phyloP scores from a whole-genome alignment of 768 basidiomycete species.

The Nidula microcarpa region DNA sequence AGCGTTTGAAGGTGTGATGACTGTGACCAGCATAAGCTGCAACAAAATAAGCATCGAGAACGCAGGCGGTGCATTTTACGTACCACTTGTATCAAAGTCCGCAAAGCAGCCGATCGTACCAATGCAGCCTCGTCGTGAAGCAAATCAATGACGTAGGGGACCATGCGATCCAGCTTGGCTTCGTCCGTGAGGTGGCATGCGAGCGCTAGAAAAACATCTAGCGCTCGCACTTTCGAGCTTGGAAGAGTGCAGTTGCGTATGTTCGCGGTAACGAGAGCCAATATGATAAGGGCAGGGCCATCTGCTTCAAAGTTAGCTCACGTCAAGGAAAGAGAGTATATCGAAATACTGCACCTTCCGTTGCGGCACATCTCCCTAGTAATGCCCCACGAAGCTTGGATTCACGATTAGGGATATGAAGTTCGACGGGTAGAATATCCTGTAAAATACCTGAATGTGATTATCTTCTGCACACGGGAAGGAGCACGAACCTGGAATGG shows the following conservation, averaged over 20 bases:
- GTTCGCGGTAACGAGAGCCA: slow-evolving; percentile 85
- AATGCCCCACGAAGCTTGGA: slow-evolving; percentile 45
- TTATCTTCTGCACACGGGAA: not conserved
- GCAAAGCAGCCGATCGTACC: slow-evolving; percentile 77
- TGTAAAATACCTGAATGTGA: slow-evolving; percentile 18
- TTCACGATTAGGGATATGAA: slow-evolving; percentile 71
- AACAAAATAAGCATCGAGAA: not conserved
- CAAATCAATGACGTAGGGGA: slow-evolving; percentile 89
- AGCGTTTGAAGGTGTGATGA: slow-evolving; percentile 78
- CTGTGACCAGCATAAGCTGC: slow-evolving; percentile 55
- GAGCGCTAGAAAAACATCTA: slow-evolving; percentile 86
- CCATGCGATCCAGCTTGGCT: slow-evolving; percentile 88
- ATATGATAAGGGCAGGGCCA: slow-evolving; percentile 84
- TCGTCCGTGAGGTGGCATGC: slow-evolving; percentile 86
- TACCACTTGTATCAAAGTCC: slow-evolving; percentile 82
- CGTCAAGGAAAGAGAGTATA: not conserved
- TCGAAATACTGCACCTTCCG: slow-evolving; percentile 46
- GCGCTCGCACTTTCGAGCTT: slow-evolving; percentile 77
- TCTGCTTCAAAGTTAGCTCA: slow-evolving; percentile 40
- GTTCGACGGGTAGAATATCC: slow-evolving; percentile 77
- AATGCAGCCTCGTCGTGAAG: slow-evolving; percentile 80
- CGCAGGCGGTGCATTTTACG: slow-evolving; percentile 22
- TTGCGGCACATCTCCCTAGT: slow-evolving; percentile 48
- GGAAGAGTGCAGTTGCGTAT: slow-evolving; percentile 85
- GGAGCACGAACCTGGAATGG: slow-evolving; percentile 53